Evolutionary conservation across 306 rosid species (phyloP).

Genomic region (Medicago truncatula): MtrunA17r5.0-ANR NC_053044.1:56657001-56657500

Average conservation of each 20-base stretch:
- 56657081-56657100: slow-evolving; percentile 5
- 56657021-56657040: not conserved
- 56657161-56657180: slow-evolving; percentile 32
- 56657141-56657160: slow-evolving; percentile 19
- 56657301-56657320: slow-evolving; percentile 94
- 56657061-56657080: slow-evolving; percentile 4
- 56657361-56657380: slow-evolving; percentile 96
- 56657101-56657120: slow-evolving; percentile 9
- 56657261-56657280: slow-evolving; percentile 80
- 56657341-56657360: slow-evolving; percentile 83
- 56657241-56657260: slow-evolving; percentile 84
- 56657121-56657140: slow-evolving; percentile 10
- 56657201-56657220: slow-evolving; percentile 42
- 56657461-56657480: slow-evolving; percentile 14
- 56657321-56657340: slow-evolving; percentile 95
- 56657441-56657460: slow-evolving; percentile 36
- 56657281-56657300: slow-evolving; percentile 92
- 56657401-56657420: slow-evolving; percentile 88
- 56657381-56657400: slow-evolving; percentile 88
- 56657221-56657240: slow-evolving; percentile 44
- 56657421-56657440: slow-evolving; percentile 60
- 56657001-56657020: not conserved
- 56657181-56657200: slow-evolving; percentile 45
- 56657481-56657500: slow-evolving; percentile 34
- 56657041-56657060: not conserved